Conservation (phyloP, 2,329 filamentous ascomycete species). For the Fusarium sp. region DNA sequence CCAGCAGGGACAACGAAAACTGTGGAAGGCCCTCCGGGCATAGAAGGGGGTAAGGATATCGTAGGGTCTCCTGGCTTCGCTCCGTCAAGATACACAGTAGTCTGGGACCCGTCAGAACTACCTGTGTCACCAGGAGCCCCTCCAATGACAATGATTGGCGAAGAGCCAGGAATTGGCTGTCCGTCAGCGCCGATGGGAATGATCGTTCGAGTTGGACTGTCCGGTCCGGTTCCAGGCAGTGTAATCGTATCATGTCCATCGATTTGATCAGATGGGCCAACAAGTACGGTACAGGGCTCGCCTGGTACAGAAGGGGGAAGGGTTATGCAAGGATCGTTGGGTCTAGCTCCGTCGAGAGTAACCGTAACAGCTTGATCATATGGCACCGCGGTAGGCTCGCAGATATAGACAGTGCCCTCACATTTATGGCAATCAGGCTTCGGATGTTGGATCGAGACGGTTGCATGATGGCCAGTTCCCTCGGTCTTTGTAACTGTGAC, state of each 20-base stretch:
- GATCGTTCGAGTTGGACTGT: not conserved
- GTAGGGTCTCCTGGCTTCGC: not conserved
- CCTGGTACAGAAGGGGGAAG: not conserved
- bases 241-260: not conserved
- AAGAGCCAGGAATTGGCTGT: not conserved
- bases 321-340: not conserved
- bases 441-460: constrained; percentile 34
- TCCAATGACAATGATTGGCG: not conserved
- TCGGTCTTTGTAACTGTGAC: constrained; percentile 36
- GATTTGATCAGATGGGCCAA: not conserved
- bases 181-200: not conserved
- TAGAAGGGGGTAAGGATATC: not conserved
- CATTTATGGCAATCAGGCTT: constrained; percentile 33
- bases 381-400: constrained; percentile 29
- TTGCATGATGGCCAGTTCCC: constrained; percentile 16
- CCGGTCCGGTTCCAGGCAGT: not conserved
- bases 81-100: not conserved
- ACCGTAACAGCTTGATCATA: not conserved
- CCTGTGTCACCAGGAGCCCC: not conserved
- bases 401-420: constrained; percentile 40
- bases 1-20: constrained; percentile 29
- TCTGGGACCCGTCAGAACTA: not conserved
- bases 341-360: not conserved
- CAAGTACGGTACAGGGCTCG: not conserved
- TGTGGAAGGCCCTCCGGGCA: constrained; percentile 17